Evolutionary conservation across 768 basidiomycete genomes (phyloP), one percentile per base, ranked within the genome.

Genomic region (Trichaptum fuscoviolaceum): DNA sequence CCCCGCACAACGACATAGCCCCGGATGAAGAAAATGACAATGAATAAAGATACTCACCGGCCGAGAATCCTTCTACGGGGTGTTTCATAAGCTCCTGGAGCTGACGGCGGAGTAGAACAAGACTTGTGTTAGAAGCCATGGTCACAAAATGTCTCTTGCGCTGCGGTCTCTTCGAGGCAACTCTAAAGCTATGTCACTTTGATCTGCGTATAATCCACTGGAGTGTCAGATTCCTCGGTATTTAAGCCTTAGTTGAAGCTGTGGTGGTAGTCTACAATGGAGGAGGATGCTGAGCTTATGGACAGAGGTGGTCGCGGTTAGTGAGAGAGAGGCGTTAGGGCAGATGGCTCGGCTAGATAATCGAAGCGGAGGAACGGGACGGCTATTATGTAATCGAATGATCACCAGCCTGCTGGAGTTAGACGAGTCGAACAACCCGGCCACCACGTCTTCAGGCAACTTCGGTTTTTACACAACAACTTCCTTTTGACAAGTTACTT

Each of bases 61-160:
- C 96, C 35, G 94, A 96, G 81, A 99, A 99, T 7, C 96, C 96
- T 73, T 97, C 93, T 5, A 98, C 94, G 1, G 96, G 96, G 62
- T 82, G 87, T 78, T 98, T 98, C 35, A 89, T 93, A 69, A 99
- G 86, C 74, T 97, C 96, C 12, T 81, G 75, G 36, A 94, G 84
- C 77, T 94, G 92, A 35, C 92, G 84, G 57, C 90, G 86, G 24
- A 94, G 87, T 52, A 93, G 84, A 18, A 93, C 83, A 4, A 81
- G 77, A 24, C 82, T 83, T 70, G 85, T 85, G 25, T 81, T 82
- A 20, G 75, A 70, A 36, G 77, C 64, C 42, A 52, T 52, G 42
- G 36, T 34, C 30, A 30, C 25, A 52, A 52, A 52, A 12, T 5
- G 42, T 52, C 42, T 52, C 30, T n/a, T 7, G 35, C 42, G 42